A percentile compares a stretch with the other conserved stretches of the same genome.
Evolutionary conservation across 345 rosid species (phyloP).

Genomic region (Barbarea vulgaris): DNA sequence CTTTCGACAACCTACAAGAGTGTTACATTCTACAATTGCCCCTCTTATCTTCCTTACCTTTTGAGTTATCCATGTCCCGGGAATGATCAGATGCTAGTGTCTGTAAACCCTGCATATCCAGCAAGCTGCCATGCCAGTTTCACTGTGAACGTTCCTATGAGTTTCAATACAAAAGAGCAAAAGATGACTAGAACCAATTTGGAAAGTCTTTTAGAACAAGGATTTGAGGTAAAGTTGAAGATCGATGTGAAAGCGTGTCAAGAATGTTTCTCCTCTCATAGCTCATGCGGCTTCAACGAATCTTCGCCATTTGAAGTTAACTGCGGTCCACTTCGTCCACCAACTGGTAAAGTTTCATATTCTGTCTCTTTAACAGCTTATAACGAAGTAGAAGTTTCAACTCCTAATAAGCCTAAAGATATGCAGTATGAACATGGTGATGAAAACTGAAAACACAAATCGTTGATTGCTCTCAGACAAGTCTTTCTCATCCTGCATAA

Average conservation of each 20-base stretch:
- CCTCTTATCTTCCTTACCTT: background rate
- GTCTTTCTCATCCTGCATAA: no score
- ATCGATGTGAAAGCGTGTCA: background rate
- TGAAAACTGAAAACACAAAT: no score
- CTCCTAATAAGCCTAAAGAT: no score
- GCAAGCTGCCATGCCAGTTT: background rate
- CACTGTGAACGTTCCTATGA: background rate
- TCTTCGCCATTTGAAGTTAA: background rate
- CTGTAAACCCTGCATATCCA: background rate
- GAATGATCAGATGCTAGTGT: background rate
- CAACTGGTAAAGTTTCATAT: background rate
- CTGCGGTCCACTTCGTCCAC: background rate
- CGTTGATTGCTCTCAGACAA: no score
- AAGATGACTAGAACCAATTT: no score
- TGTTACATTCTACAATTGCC: slow-evolving; percentile 27
- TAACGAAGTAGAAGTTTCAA: no score
- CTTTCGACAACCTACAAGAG: background rate
- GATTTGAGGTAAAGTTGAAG: slow-evolving; percentile 43
- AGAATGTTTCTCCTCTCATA: background rate
- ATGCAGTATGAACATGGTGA: no score
- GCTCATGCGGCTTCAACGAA: slow-evolving; percentile 19
- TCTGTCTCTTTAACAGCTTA: no score
- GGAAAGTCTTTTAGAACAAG: slow-evolving; percentile 7
- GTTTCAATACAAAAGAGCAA: background rate
- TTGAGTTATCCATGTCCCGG: background rate